phyloP scores from a whole-genome alignment of 2,329 filamentous ascomycete species.

The Fusarium sp. region DNA sequence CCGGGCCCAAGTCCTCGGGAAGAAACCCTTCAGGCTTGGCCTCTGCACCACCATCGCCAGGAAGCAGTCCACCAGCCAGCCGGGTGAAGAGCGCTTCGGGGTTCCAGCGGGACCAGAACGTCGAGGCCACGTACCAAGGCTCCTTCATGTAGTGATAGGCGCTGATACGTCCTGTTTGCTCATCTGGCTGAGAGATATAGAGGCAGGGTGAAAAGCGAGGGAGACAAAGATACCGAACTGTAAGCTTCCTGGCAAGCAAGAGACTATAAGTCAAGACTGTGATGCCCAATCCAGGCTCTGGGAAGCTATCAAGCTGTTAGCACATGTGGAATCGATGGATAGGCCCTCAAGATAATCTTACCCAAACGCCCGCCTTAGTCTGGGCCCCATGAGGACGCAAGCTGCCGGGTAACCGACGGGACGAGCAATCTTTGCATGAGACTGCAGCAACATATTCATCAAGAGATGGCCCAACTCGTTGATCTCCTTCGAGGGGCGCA shows the following conservation, averaged over 20 bases:
- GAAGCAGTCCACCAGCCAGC: constrained; percentile 57
- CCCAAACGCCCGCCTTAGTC: constrained; percentile 74
- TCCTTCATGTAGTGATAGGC: constrained; percentile 66
- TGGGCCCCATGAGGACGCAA: constrained; percentile 71
- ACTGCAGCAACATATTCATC: constrained; percentile 69
- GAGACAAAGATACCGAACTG: constrained; percentile 68
- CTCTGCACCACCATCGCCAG: constrained; percentile 53
- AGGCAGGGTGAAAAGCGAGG: constrained; percentile 63
- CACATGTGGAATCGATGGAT: neutral
- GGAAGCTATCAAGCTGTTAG: constrained; percentile 51
- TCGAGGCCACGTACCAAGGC: constrained; percentile 73
- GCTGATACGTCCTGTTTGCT: constrained; percentile 64
- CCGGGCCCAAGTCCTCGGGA: constrained; percentile 72
- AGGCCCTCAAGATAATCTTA: constrained; percentile 49
- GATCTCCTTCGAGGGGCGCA: constrained; percentile 66
- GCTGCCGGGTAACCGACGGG: constrained; percentile 63
- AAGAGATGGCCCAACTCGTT: constrained; percentile 68
- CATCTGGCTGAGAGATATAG: constrained; percentile 61
- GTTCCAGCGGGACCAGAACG: constrained; percentile 72
- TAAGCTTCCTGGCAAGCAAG: constrained; percentile 64
- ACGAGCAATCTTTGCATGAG: constrained; percentile 60
- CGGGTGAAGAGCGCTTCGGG: constrained; percentile 63
- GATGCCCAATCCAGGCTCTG: constrained; percentile 55
- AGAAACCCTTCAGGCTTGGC: constrained; percentile 64
- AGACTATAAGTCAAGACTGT: constrained; percentile 57